Percentiles rank a stretch among this genome's conserved stretches.
Conservation (phyloP, 371 early-diverging fungal species). For the Rhizomucor pusillus region DNA sequence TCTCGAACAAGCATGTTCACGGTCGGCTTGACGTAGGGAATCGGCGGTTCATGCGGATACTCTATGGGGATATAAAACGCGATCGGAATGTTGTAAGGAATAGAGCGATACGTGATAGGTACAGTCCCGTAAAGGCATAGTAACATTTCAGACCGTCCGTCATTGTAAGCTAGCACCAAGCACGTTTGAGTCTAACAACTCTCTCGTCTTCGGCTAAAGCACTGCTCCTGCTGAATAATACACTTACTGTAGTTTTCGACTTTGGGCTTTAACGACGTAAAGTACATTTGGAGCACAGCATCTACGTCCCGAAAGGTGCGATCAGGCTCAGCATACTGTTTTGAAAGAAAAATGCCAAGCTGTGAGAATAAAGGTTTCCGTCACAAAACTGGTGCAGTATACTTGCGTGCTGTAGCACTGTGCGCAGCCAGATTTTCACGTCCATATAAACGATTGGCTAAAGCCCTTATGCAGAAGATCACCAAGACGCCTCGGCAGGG, state of each 20-base stretch:
- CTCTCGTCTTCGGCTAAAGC: not conserved
- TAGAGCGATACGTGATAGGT: slow-evolving; percentile 77
- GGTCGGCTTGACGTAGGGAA: slow-evolving; percentile 87
- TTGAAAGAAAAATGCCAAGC: not conserved
- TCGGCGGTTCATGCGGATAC: slow-evolving; percentile 81
- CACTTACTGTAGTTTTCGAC: slow-evolving; percentile 70
- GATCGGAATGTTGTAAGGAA: slow-evolving; percentile 92
- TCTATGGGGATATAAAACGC: slow-evolving; percentile 84
- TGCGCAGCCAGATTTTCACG: slow-evolving; percentile 27
- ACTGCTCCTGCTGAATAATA: not conserved
- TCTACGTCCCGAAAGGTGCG: slow-evolving; percentile 70
- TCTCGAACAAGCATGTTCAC: slow-evolving; percentile 81
- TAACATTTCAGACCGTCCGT: slow-evolving; percentile 68
- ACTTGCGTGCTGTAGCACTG: slow-evolving; percentile 27
- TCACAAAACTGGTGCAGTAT: not conserved
- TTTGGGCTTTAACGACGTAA: slow-evolving; percentile 62
- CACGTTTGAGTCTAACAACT: not conserved
- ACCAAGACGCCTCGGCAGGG: no score
- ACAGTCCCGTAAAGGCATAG: slow-evolving; percentile 86
- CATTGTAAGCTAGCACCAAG: slow-evolving; percentile 55
- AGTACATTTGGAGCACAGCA: slow-evolving; percentile 61
- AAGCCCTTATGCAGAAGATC: no score
- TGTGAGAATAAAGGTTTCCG: not conserved
- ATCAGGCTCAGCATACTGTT: slow-evolving; percentile 65
- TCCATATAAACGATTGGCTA: slow-evolving; percentile 13